Base-by-base conservation (phyloP, 208 protist species). In the Trypanosoma mega region DNA sequence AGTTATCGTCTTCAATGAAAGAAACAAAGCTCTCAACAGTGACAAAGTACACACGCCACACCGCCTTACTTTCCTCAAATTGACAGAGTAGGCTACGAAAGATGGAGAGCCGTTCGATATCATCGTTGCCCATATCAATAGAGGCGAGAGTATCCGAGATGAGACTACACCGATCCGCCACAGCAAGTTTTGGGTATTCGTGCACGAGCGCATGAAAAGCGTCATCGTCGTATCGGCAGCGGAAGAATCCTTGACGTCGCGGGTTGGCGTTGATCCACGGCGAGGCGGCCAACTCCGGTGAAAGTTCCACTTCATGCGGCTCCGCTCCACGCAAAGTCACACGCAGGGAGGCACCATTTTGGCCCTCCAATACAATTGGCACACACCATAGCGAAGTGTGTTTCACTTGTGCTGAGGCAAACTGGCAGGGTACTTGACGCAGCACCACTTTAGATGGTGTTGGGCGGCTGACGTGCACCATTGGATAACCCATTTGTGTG, bases 401-500 rank as follows among this genome's bases (percentile, higher is more conserved):
- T 47, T 26, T 45, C 21, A 23, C 49, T n/a, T 9, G n/a, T 41
- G 64, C 54, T 36, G 64, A 63, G n/a, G 73, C 72, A 46, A 90
- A 82, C 41, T 75, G 74, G 61, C 78, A 92, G 31, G 82, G 73
- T 63, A 87, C 72, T 68, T 92, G 84, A 11, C 74, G 74, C 57
- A 90, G 65, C 8, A 72, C 60, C 21, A 90, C 26, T 45, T 20
- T 74, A 26, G 56, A 26, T n/a, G 68, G 24, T 23, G 61, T 46
- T 3, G 54, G 41, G 12, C 67, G 71, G 12, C 52, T 41, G 14
- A 96, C 82, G 56, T 84, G 79, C 39, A 97, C 52, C 48, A 98
- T 72, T 9, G 97, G 97, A 74, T 97, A 98, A 45, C 96, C 96
- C 73, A 92, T 86, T 60, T 96, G 76, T 52, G 85, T 92, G 1